A percentile compares a stretch with the other conserved stretches of the same genome.
Conservation (phyloP, 345 rosid species). For the Psidium friedrichsthalianum region DNA sequence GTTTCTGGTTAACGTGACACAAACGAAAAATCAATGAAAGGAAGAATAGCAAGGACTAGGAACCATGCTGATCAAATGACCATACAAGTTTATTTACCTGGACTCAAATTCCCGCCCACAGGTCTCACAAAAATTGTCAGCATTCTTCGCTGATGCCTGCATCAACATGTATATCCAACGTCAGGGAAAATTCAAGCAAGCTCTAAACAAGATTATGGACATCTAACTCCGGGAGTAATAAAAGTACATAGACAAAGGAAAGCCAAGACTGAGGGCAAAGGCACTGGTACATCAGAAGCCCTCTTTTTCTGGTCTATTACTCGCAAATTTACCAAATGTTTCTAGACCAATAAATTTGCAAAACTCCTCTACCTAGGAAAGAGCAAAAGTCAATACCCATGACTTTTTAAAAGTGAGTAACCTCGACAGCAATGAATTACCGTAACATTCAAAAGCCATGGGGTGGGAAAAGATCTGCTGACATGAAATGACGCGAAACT, state of each 20-base stretch:
- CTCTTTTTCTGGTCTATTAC: not conserved
- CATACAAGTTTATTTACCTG: conserved; percentile 25
- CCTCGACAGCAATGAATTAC: not conserved
- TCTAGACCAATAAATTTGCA: not conserved
- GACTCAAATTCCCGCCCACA: conserved; percentile 87
- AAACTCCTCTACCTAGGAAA: not conserved
- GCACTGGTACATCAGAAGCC: not conserved
- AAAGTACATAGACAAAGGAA: not conserved
- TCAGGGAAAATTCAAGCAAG: not conserved
- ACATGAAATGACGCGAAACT: not conserved
- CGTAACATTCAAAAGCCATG: not conserved
- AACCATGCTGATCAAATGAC: not conserved
- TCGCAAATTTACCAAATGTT: not conserved
- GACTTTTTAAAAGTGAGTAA: not conserved
- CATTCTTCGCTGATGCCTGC: conserved; percentile 50
- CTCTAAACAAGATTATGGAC: not conserved
- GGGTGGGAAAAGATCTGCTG: not conserved
- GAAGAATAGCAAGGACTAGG: not conserved
- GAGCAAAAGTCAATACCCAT: not conserved
- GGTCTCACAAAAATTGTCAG: conserved; percentile 49
- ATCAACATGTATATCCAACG: not conserved
- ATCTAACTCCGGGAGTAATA: not conserved
- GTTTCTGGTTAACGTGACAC: conserved; percentile 21
- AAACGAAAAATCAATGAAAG: not conserved
- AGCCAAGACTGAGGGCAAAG: not conserved